A percentile compares a stretch with the other conserved stretches of the same genome.
Conservation (phyloP, 2,329 filamentous ascomycete genomes). For the Fusarium sp. region DNA sequence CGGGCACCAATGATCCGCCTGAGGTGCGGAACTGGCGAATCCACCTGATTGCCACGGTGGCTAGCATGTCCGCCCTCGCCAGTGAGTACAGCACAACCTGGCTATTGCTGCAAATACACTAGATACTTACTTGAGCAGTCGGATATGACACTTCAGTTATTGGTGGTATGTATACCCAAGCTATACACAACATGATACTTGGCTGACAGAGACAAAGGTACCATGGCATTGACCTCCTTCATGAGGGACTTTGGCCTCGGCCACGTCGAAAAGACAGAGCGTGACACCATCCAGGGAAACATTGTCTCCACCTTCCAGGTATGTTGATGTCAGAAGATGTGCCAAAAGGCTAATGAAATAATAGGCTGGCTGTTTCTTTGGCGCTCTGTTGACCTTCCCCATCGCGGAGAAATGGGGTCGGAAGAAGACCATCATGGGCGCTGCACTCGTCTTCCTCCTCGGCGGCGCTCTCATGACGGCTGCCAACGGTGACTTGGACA, state of each 20-base stretch:
- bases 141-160: conserved; percentile 55
- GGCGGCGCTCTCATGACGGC: conserved; percentile 52
- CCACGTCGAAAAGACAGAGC: conserved; percentile 35
- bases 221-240: conserved; percentile 54
- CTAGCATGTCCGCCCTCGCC: conserved; percentile 50
- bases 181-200: accelerated
- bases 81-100: conserved; percentile 37
- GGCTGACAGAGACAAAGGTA: conserved; percentile 30
- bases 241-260: conserved; percentile 51
- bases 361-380: conserved; percentile 55
- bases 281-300: conserved; percentile 53
- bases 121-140: conserved; percentile 35
- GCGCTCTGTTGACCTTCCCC: conserved; percentile 56
- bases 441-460: conserved; percentile 55
- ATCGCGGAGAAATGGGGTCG: conserved; percentile 61
- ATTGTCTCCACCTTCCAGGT: conserved; percentile 53
- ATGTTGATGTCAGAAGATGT: not conserved
- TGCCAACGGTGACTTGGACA: conserved; percentile 48
- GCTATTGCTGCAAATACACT: not conserved
- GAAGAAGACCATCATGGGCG: conserved; percentile 58
- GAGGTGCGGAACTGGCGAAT: conserved; percentile 51
- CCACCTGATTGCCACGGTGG: conserved; percentile 49
- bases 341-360: conserved; percentile 9
- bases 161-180: conserved; percentile 37
- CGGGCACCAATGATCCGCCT: conserved; percentile 51